phyloP scores from a whole-genome alignment of 2,329 filamentous ascomycete genomes.

The Fusarium avenaceum region DNA sequence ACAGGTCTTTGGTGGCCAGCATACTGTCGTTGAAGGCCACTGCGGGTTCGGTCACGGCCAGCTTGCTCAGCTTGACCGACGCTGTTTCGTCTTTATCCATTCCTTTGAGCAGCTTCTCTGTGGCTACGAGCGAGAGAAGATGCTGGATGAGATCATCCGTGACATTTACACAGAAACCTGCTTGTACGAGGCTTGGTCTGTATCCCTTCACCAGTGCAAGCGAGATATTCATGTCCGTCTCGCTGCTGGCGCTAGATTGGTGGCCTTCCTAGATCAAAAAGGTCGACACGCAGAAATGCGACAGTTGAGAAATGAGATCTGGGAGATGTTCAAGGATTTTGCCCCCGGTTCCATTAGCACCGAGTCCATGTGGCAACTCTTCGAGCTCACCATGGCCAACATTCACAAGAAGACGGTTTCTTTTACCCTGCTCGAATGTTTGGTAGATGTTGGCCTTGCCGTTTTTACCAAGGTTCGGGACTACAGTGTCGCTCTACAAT shows the following conservation, averaged over 20 bases:
- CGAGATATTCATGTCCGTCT: slow-evolving; percentile 6
- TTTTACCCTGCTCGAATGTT: slow-evolving; percentile 1
- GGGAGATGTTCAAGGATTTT: slow-evolving; percentile 16
- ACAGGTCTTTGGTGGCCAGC: neutral
- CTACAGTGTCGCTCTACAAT: neutral
- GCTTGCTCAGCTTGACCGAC: slow-evolving; percentile 5
- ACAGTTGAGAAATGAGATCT: neutral
- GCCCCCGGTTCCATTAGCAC: neutral
- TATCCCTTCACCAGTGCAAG: neutral
- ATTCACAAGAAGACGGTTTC: slow-evolving; percentile 6
- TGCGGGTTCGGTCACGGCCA: slow-evolving; percentile 2
- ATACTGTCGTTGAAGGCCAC: neutral
- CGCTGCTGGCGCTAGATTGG: neutral
- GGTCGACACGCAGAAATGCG: neutral
- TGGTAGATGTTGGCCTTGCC: neutral
- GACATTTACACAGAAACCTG: slow-evolving; percentile 2
- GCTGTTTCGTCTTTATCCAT: slow-evolving; percentile 3
- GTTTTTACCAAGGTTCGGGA: slow-evolving; percentile 6
- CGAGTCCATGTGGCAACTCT: slow-evolving; percentile 3
- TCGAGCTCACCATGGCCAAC: neutral
- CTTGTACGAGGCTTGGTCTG: slow-evolving; percentile 11
- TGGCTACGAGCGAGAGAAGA: slow-evolving; percentile 7
- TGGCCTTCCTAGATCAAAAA: slow-evolving; percentile 1
- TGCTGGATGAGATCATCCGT: slow-evolving; percentile 12
- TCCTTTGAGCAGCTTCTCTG: slow-evolving; percentile 13